These are phyloP conservation scores for Coemansia sp. DNA, from an alignment of 192 early-diverging fungal species.

Conservation along the genomic window DNA sequence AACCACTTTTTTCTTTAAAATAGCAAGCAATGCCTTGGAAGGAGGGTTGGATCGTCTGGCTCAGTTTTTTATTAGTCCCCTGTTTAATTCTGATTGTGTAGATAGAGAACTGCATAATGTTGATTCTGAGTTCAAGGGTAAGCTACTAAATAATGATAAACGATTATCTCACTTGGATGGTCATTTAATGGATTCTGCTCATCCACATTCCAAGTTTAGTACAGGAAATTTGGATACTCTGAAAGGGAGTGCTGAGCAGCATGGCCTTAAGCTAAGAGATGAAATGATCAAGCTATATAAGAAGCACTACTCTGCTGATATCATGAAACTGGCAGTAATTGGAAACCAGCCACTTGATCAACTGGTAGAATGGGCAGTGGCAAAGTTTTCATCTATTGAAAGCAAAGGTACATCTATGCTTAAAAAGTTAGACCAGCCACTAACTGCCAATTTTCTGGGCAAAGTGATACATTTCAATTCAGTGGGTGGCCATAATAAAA, in stretches of 20 bases:
- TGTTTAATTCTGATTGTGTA: constrained; percentile 73
- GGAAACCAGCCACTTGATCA: constrained; percentile 76
- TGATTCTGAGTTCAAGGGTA: constrained; percentile 90
- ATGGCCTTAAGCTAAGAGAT: constrained; percentile 71
- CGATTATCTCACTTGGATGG: background rate
- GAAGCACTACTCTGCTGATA: constrained; percentile 85
- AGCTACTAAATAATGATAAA: constrained; percentile 63
- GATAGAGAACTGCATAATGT: constrained; percentile 86
- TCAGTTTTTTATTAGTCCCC: constrained; percentile 87
- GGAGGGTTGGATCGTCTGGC: constrained; percentile 65
- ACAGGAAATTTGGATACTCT: constrained; percentile 84
- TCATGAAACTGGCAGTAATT: constrained; percentile 88
- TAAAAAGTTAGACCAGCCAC: constrained; percentile 59
- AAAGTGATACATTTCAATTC: constrained; percentile 66
- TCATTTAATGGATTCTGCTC: constrained; percentile 50
- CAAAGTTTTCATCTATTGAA: constrained; percentile 71
- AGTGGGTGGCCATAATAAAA: constrained; percentile 62
- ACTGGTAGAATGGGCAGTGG: constrained; percentile 72
- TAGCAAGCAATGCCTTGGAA: constrained; percentile 48
- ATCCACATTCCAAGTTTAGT: constrained; percentile 79
- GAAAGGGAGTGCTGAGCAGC: constrained; percentile 33
- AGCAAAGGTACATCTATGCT: constrained; percentile 68
- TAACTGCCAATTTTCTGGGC: constrained; percentile 64
- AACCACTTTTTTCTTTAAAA: constrained; percentile 20
- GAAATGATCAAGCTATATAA: constrained; percentile 79